Evolutionary conservation across 768 basidiomycete genomes (phyloP).

Genomic region (Boletus coccyginus): DNA sequence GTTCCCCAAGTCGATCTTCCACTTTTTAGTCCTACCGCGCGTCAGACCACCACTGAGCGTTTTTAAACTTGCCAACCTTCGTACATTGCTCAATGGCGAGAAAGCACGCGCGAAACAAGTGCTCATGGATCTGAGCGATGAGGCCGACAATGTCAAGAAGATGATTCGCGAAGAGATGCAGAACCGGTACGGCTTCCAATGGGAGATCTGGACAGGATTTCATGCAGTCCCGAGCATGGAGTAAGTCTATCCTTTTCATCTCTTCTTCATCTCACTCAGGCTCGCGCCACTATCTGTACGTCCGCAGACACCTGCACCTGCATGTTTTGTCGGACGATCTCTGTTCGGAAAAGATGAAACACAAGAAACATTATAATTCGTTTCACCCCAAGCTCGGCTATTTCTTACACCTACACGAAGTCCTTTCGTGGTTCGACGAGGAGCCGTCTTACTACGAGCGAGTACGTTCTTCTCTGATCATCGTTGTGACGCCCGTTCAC

Average conservation of each 20-base stretch:
- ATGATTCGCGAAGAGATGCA: constrained; percentile 82
- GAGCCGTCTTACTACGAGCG: constrained; percentile 50
- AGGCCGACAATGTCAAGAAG: constrained; percentile 51
- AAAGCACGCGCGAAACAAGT: constrained; percentile 53
- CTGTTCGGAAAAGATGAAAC: constrained; percentile 66
- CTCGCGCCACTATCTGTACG: not conserved
- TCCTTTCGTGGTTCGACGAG: constrained; percentile 79
- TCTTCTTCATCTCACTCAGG: not conserved
- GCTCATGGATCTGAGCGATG: constrained; percentile 50
- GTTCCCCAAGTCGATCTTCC: constrained; percentile 83
- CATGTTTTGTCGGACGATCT: constrained; percentile 85
- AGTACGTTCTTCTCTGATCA: constrained; percentile 35
- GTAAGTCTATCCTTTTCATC: constrained; percentile 43
- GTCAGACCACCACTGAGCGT: constrained; percentile 29
- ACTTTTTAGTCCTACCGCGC: constrained; percentile 84
- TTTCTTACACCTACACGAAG: constrained; percentile 74
- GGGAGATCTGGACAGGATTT: constrained; percentile 80
- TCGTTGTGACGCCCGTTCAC: not conserved
- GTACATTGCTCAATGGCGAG: constrained; percentile 52
- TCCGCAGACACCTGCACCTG: constrained; percentile 70
- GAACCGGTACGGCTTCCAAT: constrained; percentile 66
- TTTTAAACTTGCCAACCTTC: constrained; percentile 51
- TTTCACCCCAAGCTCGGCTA: constrained; percentile 85
- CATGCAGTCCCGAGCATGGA: constrained; percentile 85
- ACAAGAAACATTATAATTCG: constrained; percentile 89